Evolutionary conservation across 768 basidiomycete species (phyloP).

Genomic region (Pluteus cervinus): DNA sequence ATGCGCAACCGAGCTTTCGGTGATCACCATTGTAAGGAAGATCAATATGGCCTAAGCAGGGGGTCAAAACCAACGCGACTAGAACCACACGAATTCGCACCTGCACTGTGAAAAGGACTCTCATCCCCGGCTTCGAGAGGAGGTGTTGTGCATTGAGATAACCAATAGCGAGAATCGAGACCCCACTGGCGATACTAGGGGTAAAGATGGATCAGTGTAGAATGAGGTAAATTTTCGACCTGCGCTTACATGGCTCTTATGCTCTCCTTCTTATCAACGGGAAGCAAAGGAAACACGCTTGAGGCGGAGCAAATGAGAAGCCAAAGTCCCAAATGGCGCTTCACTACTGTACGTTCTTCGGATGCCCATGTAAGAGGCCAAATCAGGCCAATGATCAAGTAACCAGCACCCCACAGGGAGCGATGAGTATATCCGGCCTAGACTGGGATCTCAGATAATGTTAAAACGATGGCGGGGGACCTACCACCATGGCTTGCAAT

Average conservation of each 20-base stretch:
- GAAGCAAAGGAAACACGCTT: slow-evolving; percentile 63
- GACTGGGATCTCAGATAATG: neutral
- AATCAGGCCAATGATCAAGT: slow-evolving; percentile 47
- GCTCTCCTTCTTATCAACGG: slow-evolving; percentile 68
- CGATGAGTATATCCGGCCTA: slow-evolving; percentile 70
- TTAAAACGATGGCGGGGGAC: slow-evolving; percentile 17
- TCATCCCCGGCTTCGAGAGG: no score
- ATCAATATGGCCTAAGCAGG: slow-evolving; percentile 38
- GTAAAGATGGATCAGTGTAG: neutral
- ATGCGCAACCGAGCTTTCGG: slow-evolving; percentile 48
- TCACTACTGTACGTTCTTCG: no score
- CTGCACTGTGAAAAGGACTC: slow-evolving; percentile 18
- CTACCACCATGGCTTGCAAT: slow-evolving; percentile 69
- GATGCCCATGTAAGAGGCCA: slow-evolving; percentile 64
- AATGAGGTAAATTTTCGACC: neutral
- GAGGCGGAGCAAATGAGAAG: slow-evolving; percentile 52
- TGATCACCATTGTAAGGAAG: slow-evolving; percentile 42
- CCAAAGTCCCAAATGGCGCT: no score
- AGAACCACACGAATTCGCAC: slow-evolving; percentile 11
- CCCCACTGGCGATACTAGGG: no score
- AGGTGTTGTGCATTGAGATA: no score
- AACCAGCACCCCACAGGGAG: slow-evolving; percentile 66
- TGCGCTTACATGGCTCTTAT: slow-evolving; percentile 49
- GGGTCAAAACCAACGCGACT: neutral
- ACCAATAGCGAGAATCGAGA: no score